Percentiles rank a stretch among this genome's conserved stretches.
These are phyloP conservation scores for Rhizopus sp. DNA, from an alignment of 371 early-diverging fungal genomes.

Conservation along the genomic window DNA sequence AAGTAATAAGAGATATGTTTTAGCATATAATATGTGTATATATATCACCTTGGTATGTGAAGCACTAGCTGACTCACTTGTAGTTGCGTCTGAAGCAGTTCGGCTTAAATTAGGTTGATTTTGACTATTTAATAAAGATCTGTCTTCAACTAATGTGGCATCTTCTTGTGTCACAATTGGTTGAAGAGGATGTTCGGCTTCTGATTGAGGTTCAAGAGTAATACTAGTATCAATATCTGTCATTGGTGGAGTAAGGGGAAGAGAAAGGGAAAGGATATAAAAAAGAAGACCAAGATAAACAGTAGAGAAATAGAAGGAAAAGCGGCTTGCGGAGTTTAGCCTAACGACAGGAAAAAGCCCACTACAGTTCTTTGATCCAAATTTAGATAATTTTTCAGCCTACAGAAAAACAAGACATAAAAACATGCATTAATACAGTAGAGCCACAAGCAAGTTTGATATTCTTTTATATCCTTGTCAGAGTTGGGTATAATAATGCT, in stretches of 20 bases:
- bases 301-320: conserved; percentile 4
- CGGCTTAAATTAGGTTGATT: conserved; percentile 25
- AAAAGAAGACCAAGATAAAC: neutral
- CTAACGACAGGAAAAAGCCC: no score
- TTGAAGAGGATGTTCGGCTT: conserved; percentile 18
- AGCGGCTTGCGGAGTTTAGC: neutral
- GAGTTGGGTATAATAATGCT: no score
- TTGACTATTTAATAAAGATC: conserved; percentile 28
- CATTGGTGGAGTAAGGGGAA: neutral
- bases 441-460: no score
- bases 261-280: neutral
- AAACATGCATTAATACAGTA: no score
- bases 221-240: neutral
- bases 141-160: conserved; percentile 22
- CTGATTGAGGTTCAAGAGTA: neutral
- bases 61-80: conserved; percentile 12
- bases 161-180: conserved; percentile 8
- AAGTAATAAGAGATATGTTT: neutral
- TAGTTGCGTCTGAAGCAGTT: conserved; percentile 7
- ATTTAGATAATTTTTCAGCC: no score
- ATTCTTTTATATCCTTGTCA: no score
- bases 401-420: no score
- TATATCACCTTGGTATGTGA: conserved; percentile 40
- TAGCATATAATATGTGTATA: neutral
- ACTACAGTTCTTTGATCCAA: no score